Evolutionary conservation across 345 rosid species (phyloP), one percentile per base, ranked within the genome.

Genomic region (Chamaenerion angustifolium): DNA sequence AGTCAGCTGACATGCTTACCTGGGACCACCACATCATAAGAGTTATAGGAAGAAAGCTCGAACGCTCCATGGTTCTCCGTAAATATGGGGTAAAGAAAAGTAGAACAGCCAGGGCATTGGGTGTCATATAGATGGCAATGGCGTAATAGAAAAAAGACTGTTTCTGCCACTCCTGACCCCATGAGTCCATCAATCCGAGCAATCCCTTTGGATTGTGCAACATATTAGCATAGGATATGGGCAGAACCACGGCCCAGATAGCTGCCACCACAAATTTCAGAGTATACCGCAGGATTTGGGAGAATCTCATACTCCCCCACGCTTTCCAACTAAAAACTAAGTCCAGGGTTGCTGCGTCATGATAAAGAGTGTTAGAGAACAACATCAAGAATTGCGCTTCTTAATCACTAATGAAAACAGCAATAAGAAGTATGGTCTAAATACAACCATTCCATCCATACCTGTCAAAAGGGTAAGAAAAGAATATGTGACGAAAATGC

Each of bases 21-120:
- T 87, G 98, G 56, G 99, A 82, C 96, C 99, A 92, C 99, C 99
- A 92, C 88, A 88, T 79, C 50, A 85, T 49, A 49, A 88, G 54
- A 56, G 90, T 92, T 52, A 82, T 43, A 52, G 86, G 78, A 54
- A 71, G 68, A 77, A 67, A 72, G 62, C 89, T 92, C 48, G 99
- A 92, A 43, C 75, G 78, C 76, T 92, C 99, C 90, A 88, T 82
- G 27, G 57, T 55, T 64, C 79, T 79, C 69, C 95, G 78, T 42
- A 84, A 31, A 59, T 75, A 76, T 54, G 95, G 99, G 72, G 81
- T 68, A 43, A 82, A 65, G 75, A 88, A 92, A 49, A 92, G 23
- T 25, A 77, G 17, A 57, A 82, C 80, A 59, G 94, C 87, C 60
- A 92, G 55, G 45, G 80, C 47, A 60, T 81, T 82, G 52, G 99